phyloP scores from a whole-genome alignment of 306 rosid genomes.

The Alnus glutinosa region DNA sequence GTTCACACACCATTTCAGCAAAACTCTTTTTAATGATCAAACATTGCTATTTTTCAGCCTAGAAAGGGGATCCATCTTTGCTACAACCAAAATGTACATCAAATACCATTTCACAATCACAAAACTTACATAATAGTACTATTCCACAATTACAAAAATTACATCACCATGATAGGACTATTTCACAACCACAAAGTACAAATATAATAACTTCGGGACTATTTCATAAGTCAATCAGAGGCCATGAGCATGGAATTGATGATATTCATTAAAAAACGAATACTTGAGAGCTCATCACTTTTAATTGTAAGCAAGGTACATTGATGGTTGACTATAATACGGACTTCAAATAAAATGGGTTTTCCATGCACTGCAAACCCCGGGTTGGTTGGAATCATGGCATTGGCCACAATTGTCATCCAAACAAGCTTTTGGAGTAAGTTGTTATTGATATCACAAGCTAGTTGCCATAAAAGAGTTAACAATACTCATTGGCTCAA shows the following conservation, averaged over 20 bases:
- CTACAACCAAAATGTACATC: too few species aligned
- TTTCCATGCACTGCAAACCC: conserved; percentile 65
- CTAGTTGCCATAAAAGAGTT: conserved; percentile 23
- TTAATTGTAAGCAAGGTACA: conserved; percentile 53
- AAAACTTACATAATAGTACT: too few species aligned
- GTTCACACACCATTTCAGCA: too few species aligned
- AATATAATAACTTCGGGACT: too few species aligned
- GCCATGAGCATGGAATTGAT: conserved; percentile 60
- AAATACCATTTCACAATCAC: too few species aligned
- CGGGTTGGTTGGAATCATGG: conserved; percentile 59
- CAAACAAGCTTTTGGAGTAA: conserved; percentile 57
- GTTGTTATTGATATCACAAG: conserved; percentile 73
- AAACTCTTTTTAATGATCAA: too few species aligned
- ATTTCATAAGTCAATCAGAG: too few species aligned
- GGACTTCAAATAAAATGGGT: conserved; percentile 80
- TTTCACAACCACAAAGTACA: too few species aligned
- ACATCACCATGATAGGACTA: too few species aligned
- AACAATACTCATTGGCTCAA: conserved; percentile 90
- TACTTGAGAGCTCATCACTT: conserved; percentile 50
- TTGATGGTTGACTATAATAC: conserved; percentile 88
- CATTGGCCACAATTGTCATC: conserved; percentile 77
- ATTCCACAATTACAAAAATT: too few species aligned
- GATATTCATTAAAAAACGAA: conserved; percentile 34
- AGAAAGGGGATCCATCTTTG: too few species aligned
- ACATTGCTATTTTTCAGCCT: too few species aligned